Percentiles rank a stretch among this genome's conserved stretches.
Conservation (phyloP, 2,329 filamentous ascomycete genomes). For the Verticillium nubilum region DNA sequence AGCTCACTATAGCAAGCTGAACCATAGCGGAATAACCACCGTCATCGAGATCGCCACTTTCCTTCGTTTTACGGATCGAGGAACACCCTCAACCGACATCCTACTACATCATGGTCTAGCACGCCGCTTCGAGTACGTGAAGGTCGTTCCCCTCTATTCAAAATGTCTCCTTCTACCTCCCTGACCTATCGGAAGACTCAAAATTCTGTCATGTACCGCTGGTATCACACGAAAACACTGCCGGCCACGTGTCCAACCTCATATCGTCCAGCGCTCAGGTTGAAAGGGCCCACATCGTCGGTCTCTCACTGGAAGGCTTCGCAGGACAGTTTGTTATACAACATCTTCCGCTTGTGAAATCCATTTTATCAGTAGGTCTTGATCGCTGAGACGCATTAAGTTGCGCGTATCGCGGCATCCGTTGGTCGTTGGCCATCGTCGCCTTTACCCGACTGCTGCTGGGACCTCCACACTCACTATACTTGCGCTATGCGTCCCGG, state of each 20-base stretch:
- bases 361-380: conserved; percentile 27
- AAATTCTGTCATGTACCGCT: conserved; percentile 24
- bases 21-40: background rate
- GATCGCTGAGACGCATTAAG: conserved; percentile 20
- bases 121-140: conserved; percentile 26
- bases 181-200: conserved; percentile 34
- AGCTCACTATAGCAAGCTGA: no score
- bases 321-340: conserved; percentile 22
- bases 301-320: conserved; percentile 34
- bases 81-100: conserved; percentile 20
- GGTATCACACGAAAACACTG: conserved; percentile 22
- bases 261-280: conserved; percentile 28
- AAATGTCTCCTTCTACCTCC: conserved; percentile 32
- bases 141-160: conserved; percentile 26
- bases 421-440: no score
- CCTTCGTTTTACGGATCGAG: conserved; percentile 16
- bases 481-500: conserved; percentile 19
- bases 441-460: conserved; percentile 4
- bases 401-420: conserved; percentile 19
- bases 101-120: conserved; percentile 25
- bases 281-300: conserved; percentile 31
- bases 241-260: conserved; percentile 26
- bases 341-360: conserved; percentile 27
- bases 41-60: background rate
- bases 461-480: conserved; percentile 20